A percentile compares a stretch with the other conserved stretches of the same genome.
phyloP scores from a whole-genome alignment of 2,329 filamentous ascomycete species.

The Arthrobotrys musiformis region DNA sequence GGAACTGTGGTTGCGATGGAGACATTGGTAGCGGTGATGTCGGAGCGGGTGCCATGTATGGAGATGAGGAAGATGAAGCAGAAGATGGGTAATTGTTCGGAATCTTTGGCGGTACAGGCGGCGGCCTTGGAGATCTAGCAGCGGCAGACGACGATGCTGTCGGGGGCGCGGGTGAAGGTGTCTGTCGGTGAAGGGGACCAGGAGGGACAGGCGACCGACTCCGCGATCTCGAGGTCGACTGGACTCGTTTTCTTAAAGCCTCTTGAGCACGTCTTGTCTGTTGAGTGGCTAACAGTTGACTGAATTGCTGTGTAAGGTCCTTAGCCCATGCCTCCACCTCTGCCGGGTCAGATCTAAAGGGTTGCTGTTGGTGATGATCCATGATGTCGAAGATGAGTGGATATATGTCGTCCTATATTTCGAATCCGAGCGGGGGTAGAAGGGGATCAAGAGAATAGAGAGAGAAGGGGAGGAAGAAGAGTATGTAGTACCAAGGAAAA shows the following conservation, averaged over 20 bases:
- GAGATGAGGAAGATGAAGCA: slow-evolving; percentile 20
- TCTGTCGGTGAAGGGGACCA: slow-evolving; percentile 62
- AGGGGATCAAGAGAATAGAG: slow-evolving; percentile 38
- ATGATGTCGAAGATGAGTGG: slow-evolving; percentile 61
- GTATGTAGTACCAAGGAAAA: slow-evolving; percentile 56
- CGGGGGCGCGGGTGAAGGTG: slow-evolving; percentile 48
- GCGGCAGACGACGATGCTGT: slow-evolving; percentile 62
- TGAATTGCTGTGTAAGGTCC: slow-evolving; percentile 84
- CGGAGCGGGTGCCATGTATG: slow-evolving; percentile 20
- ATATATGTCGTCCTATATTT: slow-evolving; percentile 57
- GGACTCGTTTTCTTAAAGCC: slow-evolving; percentile 62
- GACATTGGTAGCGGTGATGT: slow-evolving; percentile 57
- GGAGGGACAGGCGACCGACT: slow-evolving; percentile 69
- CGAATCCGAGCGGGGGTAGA: slow-evolving; percentile 32
- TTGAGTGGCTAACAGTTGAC: slow-evolving; percentile 84
- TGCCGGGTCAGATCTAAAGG: slow-evolving; percentile 60
- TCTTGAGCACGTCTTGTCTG: slow-evolving; percentile 83
- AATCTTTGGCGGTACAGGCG: slow-evolving; percentile 59
- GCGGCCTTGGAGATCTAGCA: slow-evolving; percentile 64
- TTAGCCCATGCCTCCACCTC: slow-evolving; percentile 79
- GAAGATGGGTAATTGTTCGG: slow-evolving; percentile 50
- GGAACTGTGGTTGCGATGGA: slow-evolving; percentile 31
- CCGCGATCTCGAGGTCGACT: slow-evolving; percentile 69
- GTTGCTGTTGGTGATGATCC: slow-evolving; percentile 60
- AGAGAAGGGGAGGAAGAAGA: slow-evolving; percentile 38